A percentile compares a stretch with the other conserved stretches of the same genome.
Evolutionary conservation across 139 green algal species (phyloP).

Genomic region (Closterium sp.): DNA sequence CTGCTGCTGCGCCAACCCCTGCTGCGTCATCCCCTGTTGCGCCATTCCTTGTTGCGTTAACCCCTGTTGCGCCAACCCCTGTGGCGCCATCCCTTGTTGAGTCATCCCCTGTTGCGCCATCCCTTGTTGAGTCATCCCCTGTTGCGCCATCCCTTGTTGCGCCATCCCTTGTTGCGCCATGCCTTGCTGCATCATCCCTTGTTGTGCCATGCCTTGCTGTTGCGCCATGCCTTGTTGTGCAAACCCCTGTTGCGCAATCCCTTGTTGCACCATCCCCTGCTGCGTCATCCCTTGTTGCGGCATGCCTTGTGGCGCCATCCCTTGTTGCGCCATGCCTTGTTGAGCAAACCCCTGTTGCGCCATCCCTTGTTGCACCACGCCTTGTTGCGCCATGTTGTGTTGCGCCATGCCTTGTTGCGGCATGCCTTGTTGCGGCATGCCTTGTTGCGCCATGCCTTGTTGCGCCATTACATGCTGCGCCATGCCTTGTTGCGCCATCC

Average conservation of each 20-base stretch:
- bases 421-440: not conserved
- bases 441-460: not conserved
- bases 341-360: not conserved
- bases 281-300: not conserved
- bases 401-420: too few relatives aligned
- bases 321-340: not conserved
- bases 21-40: not conserved
- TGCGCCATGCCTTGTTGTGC: not conserved
- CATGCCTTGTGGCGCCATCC: not conserved
- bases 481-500: not conserved
- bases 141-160: not conserved
- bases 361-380: not conserved
- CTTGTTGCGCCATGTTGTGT: too few relatives aligned
- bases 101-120: not conserved
- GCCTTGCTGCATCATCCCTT: too few relatives aligned
- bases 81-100: not conserved
- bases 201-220: not conserved
- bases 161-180: not conserved
- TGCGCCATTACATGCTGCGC: not conserved
- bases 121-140: too few relatives aligned
- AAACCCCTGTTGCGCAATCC: not conserved
- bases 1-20: not conserved
- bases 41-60: not conserved
- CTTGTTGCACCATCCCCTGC: too few relatives aligned
- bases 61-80: not conserved